Percentiles rank a stretch among this genome's conserved stretches.
Evolutionary conservation across 768 basidiomycete genomes (phyloP).

Genomic region (Leccinum disarticulatum): DNA sequence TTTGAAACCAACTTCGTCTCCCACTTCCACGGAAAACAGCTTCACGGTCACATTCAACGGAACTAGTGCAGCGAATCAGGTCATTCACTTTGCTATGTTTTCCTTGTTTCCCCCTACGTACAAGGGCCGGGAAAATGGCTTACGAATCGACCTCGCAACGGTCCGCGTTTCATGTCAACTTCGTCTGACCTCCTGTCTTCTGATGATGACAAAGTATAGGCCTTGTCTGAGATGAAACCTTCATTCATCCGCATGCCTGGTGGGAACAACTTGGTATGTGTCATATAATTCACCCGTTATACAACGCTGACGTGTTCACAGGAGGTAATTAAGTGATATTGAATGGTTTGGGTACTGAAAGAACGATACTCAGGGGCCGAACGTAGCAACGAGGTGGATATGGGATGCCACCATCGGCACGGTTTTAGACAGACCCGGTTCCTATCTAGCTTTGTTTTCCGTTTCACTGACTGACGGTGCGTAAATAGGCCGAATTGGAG

Average conservation of each 20-base stretch:
- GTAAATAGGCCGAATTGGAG: constrained; percentile 46
- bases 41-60: constrained; percentile 55
- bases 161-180: constrained; percentile 25
- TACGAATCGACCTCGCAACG: constrained; percentile 59
- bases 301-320: constrained; percentile 27
- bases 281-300: constrained; percentile 12
- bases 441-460: not conserved
- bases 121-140: constrained; percentile 56
- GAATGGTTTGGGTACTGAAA: not conserved
- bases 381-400: constrained; percentile 52
- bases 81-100: constrained; percentile 56
- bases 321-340: constrained; percentile 35
- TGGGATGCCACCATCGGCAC: constrained; percentile 64
- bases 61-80: constrained; percentile 37
- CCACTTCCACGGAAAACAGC: constrained; percentile 43
- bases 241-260: constrained; percentile 66
- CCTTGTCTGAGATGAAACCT: constrained; percentile 53
- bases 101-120: constrained; percentile 68
- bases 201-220: constrained; percentile 28
- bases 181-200: not conserved
- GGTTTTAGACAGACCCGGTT: constrained; percentile 45
- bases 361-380: constrained; percentile 44
- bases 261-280: constrained; percentile 57
- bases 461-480: not conserved
- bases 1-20: constrained; percentile 41